phyloP scores from a whole-genome alignment of 306 rosid species.

The Medicago lupulina region DNA sequence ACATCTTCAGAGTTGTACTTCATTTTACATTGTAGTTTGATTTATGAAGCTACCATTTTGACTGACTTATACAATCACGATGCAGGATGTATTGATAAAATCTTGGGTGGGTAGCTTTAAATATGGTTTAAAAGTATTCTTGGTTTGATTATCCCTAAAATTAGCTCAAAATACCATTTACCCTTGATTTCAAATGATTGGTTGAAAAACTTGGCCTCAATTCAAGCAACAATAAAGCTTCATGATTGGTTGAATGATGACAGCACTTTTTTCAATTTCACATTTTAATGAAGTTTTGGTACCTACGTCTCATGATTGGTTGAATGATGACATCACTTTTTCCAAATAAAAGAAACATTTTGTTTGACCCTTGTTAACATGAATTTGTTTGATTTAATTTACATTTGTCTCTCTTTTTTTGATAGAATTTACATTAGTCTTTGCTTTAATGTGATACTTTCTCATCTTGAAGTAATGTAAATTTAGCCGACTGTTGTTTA shows the following conservation, averaged over 20 bases:
- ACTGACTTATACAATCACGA: slow-evolving; percentile 17
- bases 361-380: slow-evolving; percentile 27
- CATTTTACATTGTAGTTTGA: slow-evolving; percentile 21
- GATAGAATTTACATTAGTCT: background rate
- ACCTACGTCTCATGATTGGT: slow-evolving; percentile 16
- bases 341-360: slow-evolving; percentile 11
- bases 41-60: slow-evolving; percentile 5
- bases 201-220: slow-evolving; percentile 1
- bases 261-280: background rate
- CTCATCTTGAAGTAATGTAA: slow-evolving; percentile 25
- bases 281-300: slow-evolving; percentile 33
- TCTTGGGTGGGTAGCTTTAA: slow-evolving; percentile 23
- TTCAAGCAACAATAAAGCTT: slow-evolving; percentile 27
- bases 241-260: background rate
- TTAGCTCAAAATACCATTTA: background rate
- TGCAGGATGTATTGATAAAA: slow-evolving; percentile 18
- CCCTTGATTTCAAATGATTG: slow-evolving; percentile 1
- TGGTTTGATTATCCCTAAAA: slow-evolving; percentile 26
- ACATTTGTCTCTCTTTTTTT: background rate
- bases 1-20: slow-evolving; percentile 23
- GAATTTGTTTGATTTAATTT: slow-evolving; percentile 27
- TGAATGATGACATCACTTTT: slow-evolving; percentile 19
- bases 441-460: slow-evolving; percentile 21
- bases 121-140: slow-evolving; percentile 26
- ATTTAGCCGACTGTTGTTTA: slow-evolving; percentile 38